Evolutionary conservation across 805 yeast species (phyloP), one percentile per base, ranked within the genome.

Genomic region (Wickerhamiella vanderwaltii): DNA sequence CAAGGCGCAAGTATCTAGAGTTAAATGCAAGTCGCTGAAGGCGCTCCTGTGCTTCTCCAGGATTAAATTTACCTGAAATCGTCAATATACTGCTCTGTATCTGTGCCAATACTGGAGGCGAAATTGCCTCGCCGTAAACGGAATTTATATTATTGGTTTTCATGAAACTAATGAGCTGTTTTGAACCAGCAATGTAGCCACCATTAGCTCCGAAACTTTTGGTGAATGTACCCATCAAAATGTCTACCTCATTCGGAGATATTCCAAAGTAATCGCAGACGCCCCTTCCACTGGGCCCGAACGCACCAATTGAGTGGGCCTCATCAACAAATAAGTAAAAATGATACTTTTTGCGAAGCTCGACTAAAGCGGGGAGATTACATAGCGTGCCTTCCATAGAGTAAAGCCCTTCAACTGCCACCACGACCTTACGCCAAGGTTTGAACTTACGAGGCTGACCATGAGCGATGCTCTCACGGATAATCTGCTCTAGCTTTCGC

Each of bases 121-220:
- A 75, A 29, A 79, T 78, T 9, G 91, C 67, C 64, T 91, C 99
- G 33, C 93, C 77, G 56, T 86, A 83, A 33, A 66, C 68, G 48
- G 77, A 73, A 22, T 87, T 79, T 50, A 84, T 69, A 53, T 83
- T 74, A 52, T 74, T 78, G 29, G 81, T 52, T 62, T 87, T 74
- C 47, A 91, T 65, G 52, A 78, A 72, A 52, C 86, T 87, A 39
- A 88, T 79, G 26, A 84, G 63, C 35, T 62, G 64, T 54, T 75
- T 70, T 47, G 69, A 69, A 36, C 80, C 93, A 12, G 95, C 88
- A 47, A 91, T 66, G 58, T 91, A 91, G 39, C 98, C 99, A 56
- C 99, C 99, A 31, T 97, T 85, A 13, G 98, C 97, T 58, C 99
- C 98, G 60, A 91, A 91, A 1, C 95, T 84, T 63, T 91, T 91